Percentiles rank a stretch among this genome's conserved stretches.
These are phyloP conservation scores for Dictyophora rubrovolvata DNA, from an alignment of 768 basidiomycete species.

Conservation along the genomic window DNA sequence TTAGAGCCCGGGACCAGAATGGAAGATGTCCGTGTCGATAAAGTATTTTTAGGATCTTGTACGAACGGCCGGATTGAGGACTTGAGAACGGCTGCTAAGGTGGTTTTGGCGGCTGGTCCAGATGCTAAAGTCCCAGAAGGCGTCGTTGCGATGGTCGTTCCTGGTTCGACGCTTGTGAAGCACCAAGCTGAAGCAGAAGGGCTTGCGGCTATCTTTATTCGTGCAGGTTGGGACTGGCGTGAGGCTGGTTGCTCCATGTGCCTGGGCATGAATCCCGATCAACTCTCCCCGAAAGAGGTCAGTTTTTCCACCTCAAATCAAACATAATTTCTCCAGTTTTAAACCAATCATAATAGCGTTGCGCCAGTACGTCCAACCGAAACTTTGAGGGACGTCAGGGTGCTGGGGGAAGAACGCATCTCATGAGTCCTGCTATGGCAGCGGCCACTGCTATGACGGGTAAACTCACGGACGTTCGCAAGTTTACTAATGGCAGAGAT, in stretches of 20 bases:
- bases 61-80: slow-evolving; percentile 94
- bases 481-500: slow-evolving; percentile 43
- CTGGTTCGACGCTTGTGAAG: slow-evolving; percentile 84
- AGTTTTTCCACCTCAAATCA: not conserved
- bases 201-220: slow-evolving; percentile 74
- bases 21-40: slow-evolving; percentile 73
- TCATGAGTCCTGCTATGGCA: slow-evolving; percentile 88
- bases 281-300: slow-evolving; percentile 57
- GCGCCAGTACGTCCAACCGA: slow-evolving; percentile 86
- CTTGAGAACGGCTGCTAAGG: slow-evolving; percentile 72
- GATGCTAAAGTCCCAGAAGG: slow-evolving; percentile 63
- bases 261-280: slow-evolving; percentile 92
- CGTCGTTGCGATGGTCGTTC: slow-evolving; percentile 84
- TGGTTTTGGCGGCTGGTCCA: slow-evolving; percentile 67
- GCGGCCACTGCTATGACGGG: slow-evolving; percentile 84
- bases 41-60: slow-evolving; percentile 90
- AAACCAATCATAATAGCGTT: slow-evolving; percentile 39
- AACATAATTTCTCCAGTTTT: no score
- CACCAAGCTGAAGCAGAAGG: slow-evolving; percentile 88
- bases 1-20: slow-evolving; percentile 67
- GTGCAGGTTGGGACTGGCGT: slow-evolving; percentile 90
- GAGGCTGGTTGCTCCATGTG: slow-evolving; percentile 97
- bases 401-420: slow-evolving; percentile 80
- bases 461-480: slow-evolving; percentile 75
- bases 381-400: slow-evolving; percentile 91